A percentile compares a stretch with the other conserved stretches of the same genome.
Conservation (phyloP, 768 basidiomycete genomes). For the Leccinum incarnatum region DNA sequence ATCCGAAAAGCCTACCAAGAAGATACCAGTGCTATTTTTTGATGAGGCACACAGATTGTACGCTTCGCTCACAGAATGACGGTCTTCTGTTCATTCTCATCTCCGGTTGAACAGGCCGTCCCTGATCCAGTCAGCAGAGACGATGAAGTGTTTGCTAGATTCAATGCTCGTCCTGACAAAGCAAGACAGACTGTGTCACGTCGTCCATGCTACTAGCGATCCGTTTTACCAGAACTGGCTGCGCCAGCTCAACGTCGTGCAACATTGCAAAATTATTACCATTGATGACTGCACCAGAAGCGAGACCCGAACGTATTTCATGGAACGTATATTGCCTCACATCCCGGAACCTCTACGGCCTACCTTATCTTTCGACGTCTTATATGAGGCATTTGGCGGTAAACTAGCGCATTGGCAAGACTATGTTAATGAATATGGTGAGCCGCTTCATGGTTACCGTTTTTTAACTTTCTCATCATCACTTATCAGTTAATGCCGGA, state of each 20-base stretch:
- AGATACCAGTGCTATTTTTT: conserved; percentile 77
- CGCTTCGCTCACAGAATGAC: conserved; percentile 17
- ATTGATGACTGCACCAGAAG: conserved; percentile 76
- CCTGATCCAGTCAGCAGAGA: conserved; percentile 71
- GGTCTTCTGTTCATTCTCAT: neutral
- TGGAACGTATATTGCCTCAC: conserved; percentile 59
- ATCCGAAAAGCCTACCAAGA: conserved; percentile 48
- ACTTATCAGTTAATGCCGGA: conserved; percentile 61
- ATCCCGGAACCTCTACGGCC: conserved; percentile 61
- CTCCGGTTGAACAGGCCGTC: conserved; percentile 50
- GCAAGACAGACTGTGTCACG: conserved; percentile 81
- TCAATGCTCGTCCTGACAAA: conserved; percentile 86
- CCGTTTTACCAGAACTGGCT: conserved; percentile 86
- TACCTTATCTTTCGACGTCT: conserved; percentile 62
- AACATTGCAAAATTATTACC: conserved; percentile 83
- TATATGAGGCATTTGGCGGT: conserved; percentile 81
- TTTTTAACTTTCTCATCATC: conserved; percentile 4
- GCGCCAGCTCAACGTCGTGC: conserved; percentile 74
- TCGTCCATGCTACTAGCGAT: conserved; percentile 80
- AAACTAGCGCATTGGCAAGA: conserved; percentile 84
- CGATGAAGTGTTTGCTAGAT: conserved; percentile 83
- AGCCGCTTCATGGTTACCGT: conserved; percentile 1
- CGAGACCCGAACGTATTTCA: conserved; percentile 66
- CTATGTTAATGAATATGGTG: conserved; percentile 72
- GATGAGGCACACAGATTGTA: conserved; percentile 86